Percentiles rank a stretch among this genome's conserved stretches.
These are phyloP conservation scores for Sarocladium strictum DNA, from an alignment of 2,329 filamentous ascomycete genomes.

Conservation along the genomic window DNA sequence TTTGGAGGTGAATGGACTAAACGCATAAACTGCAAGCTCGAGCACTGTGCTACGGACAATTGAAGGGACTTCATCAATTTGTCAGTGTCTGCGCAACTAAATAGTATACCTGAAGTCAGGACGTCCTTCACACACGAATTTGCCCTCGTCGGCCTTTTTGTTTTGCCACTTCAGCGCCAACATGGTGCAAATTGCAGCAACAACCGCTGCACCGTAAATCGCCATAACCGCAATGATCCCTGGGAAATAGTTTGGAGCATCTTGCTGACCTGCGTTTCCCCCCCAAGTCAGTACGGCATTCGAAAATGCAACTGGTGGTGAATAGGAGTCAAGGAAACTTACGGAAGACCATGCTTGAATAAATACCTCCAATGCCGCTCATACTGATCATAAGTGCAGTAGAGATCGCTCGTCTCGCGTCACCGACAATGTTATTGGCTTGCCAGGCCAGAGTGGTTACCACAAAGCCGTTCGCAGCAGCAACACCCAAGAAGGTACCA, in stretches of 20 bases:
- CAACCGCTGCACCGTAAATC: slow-evolving; percentile 5
- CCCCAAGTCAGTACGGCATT: background rate
- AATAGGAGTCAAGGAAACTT: background rate
- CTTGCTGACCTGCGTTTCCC: slow-evolving; percentile 11
- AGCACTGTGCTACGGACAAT: no score
- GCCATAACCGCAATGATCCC: slow-evolving; percentile 11
- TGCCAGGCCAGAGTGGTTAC: slow-evolving; percentile 15
- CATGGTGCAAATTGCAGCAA: slow-evolving; percentile 6
- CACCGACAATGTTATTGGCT: slow-evolving; percentile 16
- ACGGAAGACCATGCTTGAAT: slow-evolving; percentile 15
- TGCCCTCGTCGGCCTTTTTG: slow-evolving; percentile 9
- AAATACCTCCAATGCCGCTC: slow-evolving; percentile 18
- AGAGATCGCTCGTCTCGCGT: slow-evolving; percentile 18
- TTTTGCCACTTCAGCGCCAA: slow-evolving; percentile 10
- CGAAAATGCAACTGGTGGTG: no score
- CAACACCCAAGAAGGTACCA: slow-evolving; percentile 17
- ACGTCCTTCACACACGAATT: slow-evolving; percentile 8
- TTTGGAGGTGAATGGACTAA: no score
- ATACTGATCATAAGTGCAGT: slow-evolving; percentile 15
- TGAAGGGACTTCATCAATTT: no score
- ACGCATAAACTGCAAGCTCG: no score
- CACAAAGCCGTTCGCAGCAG: slow-evolving; percentile 14
- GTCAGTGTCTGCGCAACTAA: no score
- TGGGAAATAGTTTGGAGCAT: slow-evolving; percentile 13
- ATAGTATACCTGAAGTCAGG: slow-evolving; percentile 12